Base-by-base conservation (phyloP, 2,329 filamentous ascomycete genomes). In the Nemania sp. region DNA sequence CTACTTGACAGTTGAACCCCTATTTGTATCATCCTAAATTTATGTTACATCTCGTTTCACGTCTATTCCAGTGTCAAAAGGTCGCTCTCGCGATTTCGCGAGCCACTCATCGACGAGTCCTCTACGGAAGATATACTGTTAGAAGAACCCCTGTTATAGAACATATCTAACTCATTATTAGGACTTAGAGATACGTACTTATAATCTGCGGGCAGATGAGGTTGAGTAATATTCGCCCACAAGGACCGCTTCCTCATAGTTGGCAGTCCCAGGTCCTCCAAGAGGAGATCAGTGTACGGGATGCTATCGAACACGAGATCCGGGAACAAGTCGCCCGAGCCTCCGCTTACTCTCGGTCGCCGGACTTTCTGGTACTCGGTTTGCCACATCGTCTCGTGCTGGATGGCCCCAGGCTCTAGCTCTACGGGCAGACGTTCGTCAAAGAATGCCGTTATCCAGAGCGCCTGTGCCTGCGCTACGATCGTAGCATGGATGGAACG, bases 271-370 rank as follows among this genome's bases (percentile, higher is more conserved):
- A 90, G 68, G 77, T 91, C 88, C n/a, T 77, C 77, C 64, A 89
- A 70, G 74, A 91, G 77, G 71, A 86, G 71, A 77, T 90, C 88
- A 41, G 89, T 75, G 68, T 89, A 91, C 10, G 87, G 87, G 53
- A 91, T 70, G 0, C 82, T 83, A 77, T 91, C 89, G 70, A 90
- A 90, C 8, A 88, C 87, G 51, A 90, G 84, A 75, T 91, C 89
- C 0, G 85, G 85, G 67, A 83, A 79, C 60, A 78, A 79, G 2
- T 79, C 81, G 0, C 87, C 87, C 66, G 84, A 86, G 0, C 88
- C 87, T 35, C 77, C 66, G 27, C 68, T 69, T 18, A 61, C 65
- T 8, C 45, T 79, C 1, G 85, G 83, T 69, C 86, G 87, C 24
- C 88, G 80, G 79, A 85, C 83, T 43, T 81, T 83, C 10, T 85